Base-by-base conservation (phyloP, 2,329 filamentous ascomycete genomes). In the Ophiostoma sp. region DNA sequence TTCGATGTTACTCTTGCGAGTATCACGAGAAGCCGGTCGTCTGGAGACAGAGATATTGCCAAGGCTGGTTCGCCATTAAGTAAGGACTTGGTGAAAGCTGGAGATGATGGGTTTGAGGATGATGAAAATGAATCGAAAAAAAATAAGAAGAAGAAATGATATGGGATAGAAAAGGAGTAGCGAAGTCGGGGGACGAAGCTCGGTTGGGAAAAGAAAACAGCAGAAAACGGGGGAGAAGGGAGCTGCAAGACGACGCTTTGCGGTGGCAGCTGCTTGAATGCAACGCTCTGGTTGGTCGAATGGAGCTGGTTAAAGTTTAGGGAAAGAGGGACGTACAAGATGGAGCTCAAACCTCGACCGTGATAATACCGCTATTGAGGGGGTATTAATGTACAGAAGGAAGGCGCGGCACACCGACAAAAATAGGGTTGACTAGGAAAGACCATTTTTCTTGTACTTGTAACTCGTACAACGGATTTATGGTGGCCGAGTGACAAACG, bases 1-100 rank as follows among this genome's bases (percentile, higher is more conserved):
- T n/a, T 39, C n/a, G 22, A 39, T 28, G 48, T 15, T 9, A 25
- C 64, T 39, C n/a, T 33, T 70, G n/a, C 25, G 31, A 63, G 22
- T 73, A 71, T 75, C 50, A 76, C n/a, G 72, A 74, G 25, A 74
- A 59, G 22, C 73, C 75, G 19, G 69, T 72, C 8, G 68, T 55
- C 45, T 71, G 59, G 15, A 70, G 48, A 61, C 31, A 69, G 11
- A 70, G 33, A 50, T 33, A 48, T 50, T 59, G 71, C 68, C 45
- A 25, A 19, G 61, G 50, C 42, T 31, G 7, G 19, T 42, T 63
- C 42, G 73, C 75, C 75, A 76, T 76, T 71, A 57, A 71, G 42
- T 28, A 63, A 42, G 17, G 7, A 55, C 15, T 1, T 3, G 17
- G n/a, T 5, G 19, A n/a, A 12, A 3, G 6, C 3, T 11, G 17